phyloP scores from a whole-genome alignment of 1,284 basidiomycete species.

The Moniliophthora roreri region DNA sequence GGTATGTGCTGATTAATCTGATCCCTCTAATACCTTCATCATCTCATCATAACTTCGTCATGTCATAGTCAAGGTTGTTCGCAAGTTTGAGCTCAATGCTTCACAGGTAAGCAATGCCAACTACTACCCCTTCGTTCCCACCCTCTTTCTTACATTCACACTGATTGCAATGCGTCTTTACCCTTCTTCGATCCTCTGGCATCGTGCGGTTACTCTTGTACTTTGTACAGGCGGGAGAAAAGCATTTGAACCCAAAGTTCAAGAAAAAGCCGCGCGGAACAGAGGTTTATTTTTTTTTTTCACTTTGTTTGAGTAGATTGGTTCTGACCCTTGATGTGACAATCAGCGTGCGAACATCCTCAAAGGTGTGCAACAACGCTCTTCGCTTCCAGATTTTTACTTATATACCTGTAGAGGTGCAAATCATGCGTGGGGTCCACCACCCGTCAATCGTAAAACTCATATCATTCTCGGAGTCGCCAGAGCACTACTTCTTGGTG shows the following conservation, averaged over 20 bases:
- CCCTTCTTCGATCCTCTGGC: slow-evolving; percentile 27
- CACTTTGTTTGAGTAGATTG: slow-evolving; percentile 20
- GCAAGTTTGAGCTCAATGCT: slow-evolving; percentile 94
- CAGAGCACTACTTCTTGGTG: slow-evolving; percentile 93
- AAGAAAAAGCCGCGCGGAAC: slow-evolving; percentile 95
- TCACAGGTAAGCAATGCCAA: slow-evolving; percentile 79
- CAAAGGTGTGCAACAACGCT: slow-evolving; percentile 61
- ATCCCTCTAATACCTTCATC: not conserved
- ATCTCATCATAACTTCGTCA: slow-evolving; percentile 3
- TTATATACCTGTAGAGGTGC: slow-evolving; percentile 71
- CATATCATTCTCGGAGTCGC: slow-evolving; percentile 86
- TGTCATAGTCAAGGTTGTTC: slow-evolving; percentile 87
- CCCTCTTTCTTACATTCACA: slow-evolving; percentile 22
- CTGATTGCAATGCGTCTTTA: slow-evolving; percentile 14
- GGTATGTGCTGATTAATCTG: slow-evolving; percentile 44
- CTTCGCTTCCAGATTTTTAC: not conserved
- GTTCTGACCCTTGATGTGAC: slow-evolving; percentile 31
- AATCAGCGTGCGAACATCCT: slow-evolving; percentile 94
- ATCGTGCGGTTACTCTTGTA: slow-evolving; percentile 33
- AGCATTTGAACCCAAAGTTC: slow-evolving; percentile 89
- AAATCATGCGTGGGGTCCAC: slow-evolving; percentile 96
- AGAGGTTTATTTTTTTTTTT: slow-evolving; percentile 70
- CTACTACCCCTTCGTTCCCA: slow-evolving; percentile 20
- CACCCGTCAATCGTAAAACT: slow-evolving; percentile 92
- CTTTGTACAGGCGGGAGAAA: slow-evolving; percentile 75